phyloP scores from a whole-genome alignment of 495 filamentous ascomycete genomes.

The Chlorociboria aeruginascens region DNA sequence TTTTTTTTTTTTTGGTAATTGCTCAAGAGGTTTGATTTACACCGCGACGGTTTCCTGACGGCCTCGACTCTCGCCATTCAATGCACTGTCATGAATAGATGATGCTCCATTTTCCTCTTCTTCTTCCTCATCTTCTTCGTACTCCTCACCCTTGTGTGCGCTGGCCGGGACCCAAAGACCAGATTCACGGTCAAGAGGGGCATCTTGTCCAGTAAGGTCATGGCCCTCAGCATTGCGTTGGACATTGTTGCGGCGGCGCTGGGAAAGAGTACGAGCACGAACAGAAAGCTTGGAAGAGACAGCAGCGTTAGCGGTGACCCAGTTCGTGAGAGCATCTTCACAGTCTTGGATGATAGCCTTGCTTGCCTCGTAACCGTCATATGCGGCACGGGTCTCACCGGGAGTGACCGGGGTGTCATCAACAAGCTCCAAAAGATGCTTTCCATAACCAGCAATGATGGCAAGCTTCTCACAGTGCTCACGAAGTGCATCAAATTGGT shows the following conservation, averaged over 20 bases:
- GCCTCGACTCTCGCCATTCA: slow-evolving; percentile 15
- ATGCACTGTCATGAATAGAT: slow-evolving; percentile 11
- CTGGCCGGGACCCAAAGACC: slow-evolving; percentile 71
- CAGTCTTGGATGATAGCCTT: slow-evolving; percentile 99
- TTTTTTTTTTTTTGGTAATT: background rate
- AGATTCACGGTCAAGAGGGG: slow-evolving; percentile 71
- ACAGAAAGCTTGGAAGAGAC: slow-evolving; percentile 77
- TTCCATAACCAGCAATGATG: slow-evolving; percentile 94
- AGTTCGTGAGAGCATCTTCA: slow-evolving; percentile 93
- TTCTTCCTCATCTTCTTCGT: slow-evolving; percentile 44
- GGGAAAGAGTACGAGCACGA: slow-evolving; percentile 74
- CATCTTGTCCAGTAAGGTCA: slow-evolving; percentile 77
- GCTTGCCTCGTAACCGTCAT: slow-evolving; percentile 96
- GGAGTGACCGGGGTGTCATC: slow-evolving; percentile 96
- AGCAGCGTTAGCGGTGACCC: slow-evolving; percentile 79
- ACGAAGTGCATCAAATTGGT: slow-evolving; percentile 94
- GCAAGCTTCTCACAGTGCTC: slow-evolving; percentile 98
- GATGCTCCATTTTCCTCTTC: slow-evolving; percentile 13
- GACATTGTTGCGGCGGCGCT: slow-evolving; percentile 63
- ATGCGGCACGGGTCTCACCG: slow-evolving; percentile 89
- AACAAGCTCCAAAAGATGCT: slow-evolving; percentile 88
- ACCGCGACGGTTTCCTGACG: slow-evolving; percentile 12
- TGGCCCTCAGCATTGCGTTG: slow-evolving; percentile 53
- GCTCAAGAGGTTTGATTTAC: slow-evolving; percentile 1
- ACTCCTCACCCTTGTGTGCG: slow-evolving; percentile 50